Evolutionary conservation across 2,329 filamentous ascomycete species (phyloP).

Genomic region (Aspergillus pseudoviridinutans): DNA sequence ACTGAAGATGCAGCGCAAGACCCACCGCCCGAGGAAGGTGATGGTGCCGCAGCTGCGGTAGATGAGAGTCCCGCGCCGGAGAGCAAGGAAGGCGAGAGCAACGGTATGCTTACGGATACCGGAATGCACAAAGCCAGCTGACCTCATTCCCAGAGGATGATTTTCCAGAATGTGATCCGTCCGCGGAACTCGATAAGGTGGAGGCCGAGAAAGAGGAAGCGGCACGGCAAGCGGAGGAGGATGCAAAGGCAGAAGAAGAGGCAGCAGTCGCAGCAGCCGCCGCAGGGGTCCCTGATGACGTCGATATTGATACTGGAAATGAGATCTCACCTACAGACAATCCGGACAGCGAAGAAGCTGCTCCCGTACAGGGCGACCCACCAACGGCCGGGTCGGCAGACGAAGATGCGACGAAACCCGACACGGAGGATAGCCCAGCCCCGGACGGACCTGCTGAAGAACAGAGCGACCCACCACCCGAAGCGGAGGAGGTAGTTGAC

Average conservation of each 20-base stretch:
- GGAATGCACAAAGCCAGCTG: constrained; percentile 5
- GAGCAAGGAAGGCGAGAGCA: constrained; percentile 12
- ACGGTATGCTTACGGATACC: constrained; percentile 19
- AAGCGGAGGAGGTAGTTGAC: constrained; percentile 1
- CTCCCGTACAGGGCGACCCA: constrained; percentile 1
- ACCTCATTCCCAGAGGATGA: constrained; percentile 26
- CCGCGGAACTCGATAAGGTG: constrained; percentile 27
- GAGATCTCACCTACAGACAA: constrained; percentile 7
- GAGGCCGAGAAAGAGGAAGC: constrained; percentile 33
- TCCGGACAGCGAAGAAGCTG: background rate
- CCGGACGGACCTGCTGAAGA: constrained; percentile 8
- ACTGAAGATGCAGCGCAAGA: constrained; percentile 14
- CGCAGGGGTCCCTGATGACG: constrained; percentile 9
- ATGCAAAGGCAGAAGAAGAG: constrained; percentile 25
- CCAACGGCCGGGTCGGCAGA: constrained; percentile 5
- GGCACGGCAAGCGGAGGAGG: constrained; percentile 29
- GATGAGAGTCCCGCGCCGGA: constrained; percentile 6
- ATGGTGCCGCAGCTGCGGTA: background rate
- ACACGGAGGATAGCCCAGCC: constrained; percentile 7
- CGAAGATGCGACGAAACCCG: constrained; percentile 5
- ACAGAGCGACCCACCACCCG: constrained; percentile 8
- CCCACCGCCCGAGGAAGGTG: background rate
- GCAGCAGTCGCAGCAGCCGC: constrained; percentile 11
- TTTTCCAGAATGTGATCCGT: constrained; percentile 31
- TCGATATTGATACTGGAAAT: constrained; percentile 1